Base-by-base conservation (phyloP, 2,329 filamentous ascomycete genomes). In the Blumeriella jaapii region DNA sequence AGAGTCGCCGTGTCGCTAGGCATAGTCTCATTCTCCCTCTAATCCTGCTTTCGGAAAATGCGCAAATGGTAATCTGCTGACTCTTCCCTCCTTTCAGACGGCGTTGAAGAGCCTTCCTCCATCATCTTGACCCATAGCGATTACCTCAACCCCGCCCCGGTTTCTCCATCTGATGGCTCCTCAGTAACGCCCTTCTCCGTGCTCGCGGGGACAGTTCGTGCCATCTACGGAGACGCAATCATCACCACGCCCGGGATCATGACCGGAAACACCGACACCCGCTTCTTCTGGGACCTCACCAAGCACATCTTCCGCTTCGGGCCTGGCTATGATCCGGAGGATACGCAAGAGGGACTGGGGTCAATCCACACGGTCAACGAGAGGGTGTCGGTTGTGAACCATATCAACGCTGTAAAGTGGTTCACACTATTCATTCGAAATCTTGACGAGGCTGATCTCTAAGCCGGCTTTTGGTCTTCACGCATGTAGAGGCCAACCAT, bases 361-460 rank as follows among this genome's bases (percentile, higher is more conserved):
- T 25, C 20, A 26, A 37, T 37, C 9, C 34, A 37, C 31, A 37
- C 34, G n/a, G 29, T 37, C 16, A 31, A 37, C 27, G 29, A 31
- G 17, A 27, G 17, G 29, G 29, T 37, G 15, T 20, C 16, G 16
- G 23, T 31, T 13, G 13, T 9, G 11, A 33, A 27, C 12, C 31
- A 31, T 31, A 17, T 31, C 30, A 18, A 39, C 24, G 18, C 29
- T 15, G 36, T 32, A 5, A 33, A 29, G 25, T 38, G 35, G 29
- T 38, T 38, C 22, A 26, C 20, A 17, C 11, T 31, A 17, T 38
- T 38, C 22, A 13, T 32, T 19, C 27, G 27, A 29, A 37, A 27
- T 28, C 12, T 26, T 18, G 24, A 37, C 24, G 34, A 27, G 27
- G 27, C 26, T 29, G 31, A 39, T n/a, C n/a, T n/a, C 10, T 29